phyloP scores from a whole-genome alignment of 768 basidiomycete species.

The Termitomyces sp. region DNA sequence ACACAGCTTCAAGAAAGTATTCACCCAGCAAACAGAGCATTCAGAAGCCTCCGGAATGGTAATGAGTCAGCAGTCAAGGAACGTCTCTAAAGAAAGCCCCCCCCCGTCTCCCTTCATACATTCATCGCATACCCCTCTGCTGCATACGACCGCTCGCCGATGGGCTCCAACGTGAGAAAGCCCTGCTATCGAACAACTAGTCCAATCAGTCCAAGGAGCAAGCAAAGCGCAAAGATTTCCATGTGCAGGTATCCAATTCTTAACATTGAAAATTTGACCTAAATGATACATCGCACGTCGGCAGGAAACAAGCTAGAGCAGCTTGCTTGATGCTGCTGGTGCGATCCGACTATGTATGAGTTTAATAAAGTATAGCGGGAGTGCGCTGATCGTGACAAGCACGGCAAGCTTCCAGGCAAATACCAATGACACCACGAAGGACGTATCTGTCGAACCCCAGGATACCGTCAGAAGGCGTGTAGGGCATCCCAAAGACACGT shows the following conservation, averaged over 20 bases:
- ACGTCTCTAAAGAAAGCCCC: too few species aligned
- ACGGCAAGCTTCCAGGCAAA: slow-evolving; percentile 95
- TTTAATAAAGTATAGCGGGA: slow-evolving; percentile 91
- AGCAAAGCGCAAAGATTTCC: too few species aligned
- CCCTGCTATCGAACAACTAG: too few species aligned
- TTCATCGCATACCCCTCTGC: too few species aligned
- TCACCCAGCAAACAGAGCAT: too few species aligned
- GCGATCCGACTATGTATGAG: slow-evolving; percentile 78
- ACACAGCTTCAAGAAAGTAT: too few species aligned
- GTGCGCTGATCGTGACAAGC: slow-evolving; percentile 90
- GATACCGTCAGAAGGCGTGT: slow-evolving; percentile 4
- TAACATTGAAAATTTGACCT: background rate
- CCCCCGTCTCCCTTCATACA: too few species aligned
- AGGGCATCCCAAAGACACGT: slow-evolving; percentile 20
- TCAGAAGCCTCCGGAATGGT: too few species aligned
- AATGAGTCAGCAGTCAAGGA: too few species aligned
- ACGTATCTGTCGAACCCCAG: slow-evolving; percentile 55
- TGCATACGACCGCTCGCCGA: too few species aligned
- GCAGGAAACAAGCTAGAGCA: slow-evolving; percentile 41
- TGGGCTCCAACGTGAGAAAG: too few species aligned
- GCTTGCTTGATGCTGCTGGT: slow-evolving; percentile 91
- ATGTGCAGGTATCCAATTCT: slow-evolving; percentile 6
- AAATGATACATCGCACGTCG: background rate
- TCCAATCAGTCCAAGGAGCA: too few species aligned
- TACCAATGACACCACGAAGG: slow-evolving; percentile 81